Evolutionary conservation across 345 rosid species (phyloP).

Genomic region (Excoecaria cochinchinensis): DNA sequence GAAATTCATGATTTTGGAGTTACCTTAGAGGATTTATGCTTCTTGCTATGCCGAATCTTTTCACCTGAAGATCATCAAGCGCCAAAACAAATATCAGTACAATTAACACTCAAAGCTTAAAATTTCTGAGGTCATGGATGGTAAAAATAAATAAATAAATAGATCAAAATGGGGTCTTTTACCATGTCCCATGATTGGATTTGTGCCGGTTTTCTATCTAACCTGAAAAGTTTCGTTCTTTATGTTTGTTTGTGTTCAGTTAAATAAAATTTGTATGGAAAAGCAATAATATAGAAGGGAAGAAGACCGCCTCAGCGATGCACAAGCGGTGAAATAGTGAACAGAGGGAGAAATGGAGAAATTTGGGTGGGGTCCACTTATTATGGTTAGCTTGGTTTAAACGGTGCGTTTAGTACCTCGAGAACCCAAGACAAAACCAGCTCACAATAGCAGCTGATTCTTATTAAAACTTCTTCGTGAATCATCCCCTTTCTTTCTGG

Average conservation of each 20-base stretch:
- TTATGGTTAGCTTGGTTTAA: not conserved
- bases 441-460: not conserved
- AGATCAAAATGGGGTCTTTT: not conserved
- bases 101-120: not conserved
- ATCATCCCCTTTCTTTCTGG: not conserved
- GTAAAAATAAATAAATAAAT: not conserved
- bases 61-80: conserved; percentile 49
- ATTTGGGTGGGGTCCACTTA: not conserved
- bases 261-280: not conserved
- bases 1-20: not conserved
- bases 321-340: not conserved
- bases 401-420: not conserved
- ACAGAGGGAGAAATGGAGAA: not conserved
- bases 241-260: not conserved
- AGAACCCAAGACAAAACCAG: not conserved
- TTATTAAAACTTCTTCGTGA: not conserved
- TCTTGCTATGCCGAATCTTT: conserved; percentile 65
- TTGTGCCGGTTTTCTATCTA: not conserved
- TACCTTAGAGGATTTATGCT: conserved; percentile 61
- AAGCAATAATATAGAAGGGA: not conserved
- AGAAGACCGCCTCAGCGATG: not conserved
- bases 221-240: not conserved
- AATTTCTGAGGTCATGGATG: not conserved
- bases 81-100: not conserved
- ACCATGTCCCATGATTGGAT: conserved; percentile 25